Percentiles rank a stretch among this genome's conserved stretches.
phyloP scores from a whole-genome alignment of 495 filamentous ascomycete genomes.

The Neurospora hispaniola region DNA sequence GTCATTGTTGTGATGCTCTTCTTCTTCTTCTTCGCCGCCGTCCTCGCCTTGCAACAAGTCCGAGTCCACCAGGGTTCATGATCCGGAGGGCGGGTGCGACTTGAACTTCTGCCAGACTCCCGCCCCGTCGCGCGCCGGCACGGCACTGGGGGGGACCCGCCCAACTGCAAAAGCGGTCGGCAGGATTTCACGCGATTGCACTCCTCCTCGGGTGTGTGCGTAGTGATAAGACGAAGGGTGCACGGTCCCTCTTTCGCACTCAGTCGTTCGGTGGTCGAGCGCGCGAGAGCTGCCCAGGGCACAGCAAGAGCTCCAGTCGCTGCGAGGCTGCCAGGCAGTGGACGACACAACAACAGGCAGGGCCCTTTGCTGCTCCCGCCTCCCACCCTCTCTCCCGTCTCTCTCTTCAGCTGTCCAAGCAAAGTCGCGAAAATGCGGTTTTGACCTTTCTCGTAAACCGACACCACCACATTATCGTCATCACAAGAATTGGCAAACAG shows the following conservation, averaged over 20 bases:
- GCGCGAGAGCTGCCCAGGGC: background rate
- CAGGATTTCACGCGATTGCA: constrained; percentile 7
- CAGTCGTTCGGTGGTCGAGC: background rate
- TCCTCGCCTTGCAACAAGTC: constrained; percentile 3
- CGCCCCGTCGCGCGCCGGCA: background rate
- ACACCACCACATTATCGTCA: background rate
- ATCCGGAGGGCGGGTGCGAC: constrained; percentile 6
- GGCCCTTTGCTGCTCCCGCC: background rate
- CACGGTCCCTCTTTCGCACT: background rate
- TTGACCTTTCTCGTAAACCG: background rate
- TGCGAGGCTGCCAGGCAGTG: background rate
- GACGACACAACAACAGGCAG: background rate
- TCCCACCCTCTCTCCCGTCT: background rate
- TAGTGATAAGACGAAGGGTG: background rate
- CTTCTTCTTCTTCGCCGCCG: constrained; percentile 14
- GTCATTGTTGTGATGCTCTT: constrained; percentile 43
- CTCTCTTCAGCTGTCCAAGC: background rate
- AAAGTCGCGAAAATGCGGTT: background rate
- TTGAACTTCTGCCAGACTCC: background rate
- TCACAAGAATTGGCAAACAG: background rate
- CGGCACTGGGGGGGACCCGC: background rate
- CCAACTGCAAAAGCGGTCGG: background rate
- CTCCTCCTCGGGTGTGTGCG: background rate
- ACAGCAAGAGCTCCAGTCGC: background rate
- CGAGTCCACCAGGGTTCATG: constrained; percentile 7